Evolutionary conservation across 2,329 filamentous ascomycete species (phyloP).

Genomic region (Pleurostoma richardsiae): DNA sequence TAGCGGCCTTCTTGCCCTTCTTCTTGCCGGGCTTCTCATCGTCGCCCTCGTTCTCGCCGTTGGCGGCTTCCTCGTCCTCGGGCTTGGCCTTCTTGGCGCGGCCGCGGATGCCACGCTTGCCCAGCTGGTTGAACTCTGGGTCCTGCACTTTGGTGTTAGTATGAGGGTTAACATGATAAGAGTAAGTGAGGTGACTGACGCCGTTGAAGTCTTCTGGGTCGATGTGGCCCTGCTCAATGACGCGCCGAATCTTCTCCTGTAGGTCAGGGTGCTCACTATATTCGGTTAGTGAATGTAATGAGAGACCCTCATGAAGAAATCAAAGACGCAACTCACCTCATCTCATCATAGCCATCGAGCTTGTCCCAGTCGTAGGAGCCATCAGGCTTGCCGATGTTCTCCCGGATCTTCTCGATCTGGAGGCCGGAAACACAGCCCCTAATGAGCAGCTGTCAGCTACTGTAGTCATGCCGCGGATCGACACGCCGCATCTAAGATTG

Average conservation of each 20-base stretch:
- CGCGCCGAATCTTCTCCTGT: slow-evolving; percentile 69
- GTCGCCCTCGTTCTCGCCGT: slow-evolving; percentile 11
- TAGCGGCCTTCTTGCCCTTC: slow-evolving; percentile 24
- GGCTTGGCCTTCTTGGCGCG: slow-evolving; percentile 26
- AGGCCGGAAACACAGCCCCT: slow-evolving; percentile 88
- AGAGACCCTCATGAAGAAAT: neutral
- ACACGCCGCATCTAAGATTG: too few relatives aligned
- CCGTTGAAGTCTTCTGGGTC: slow-evolving; percentile 84
- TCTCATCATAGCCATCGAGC: slow-evolving; percentile 78
- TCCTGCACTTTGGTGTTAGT: slow-evolving; percentile 48
- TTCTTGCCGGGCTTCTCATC: slow-evolving; percentile 23
- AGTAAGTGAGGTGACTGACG: slow-evolving; percentile 45
- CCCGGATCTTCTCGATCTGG: slow-evolving; percentile 62
- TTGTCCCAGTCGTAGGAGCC: slow-evolving; percentile 54
- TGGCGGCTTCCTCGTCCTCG: slow-evolving; percentile 21
- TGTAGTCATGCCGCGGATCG: too few relatives aligned
- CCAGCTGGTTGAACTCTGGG: slow-evolving; percentile 65
- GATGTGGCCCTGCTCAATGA: slow-evolving; percentile 73
- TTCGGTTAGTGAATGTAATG: slow-evolving; percentile 2
- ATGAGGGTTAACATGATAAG: slow-evolving; percentile 3
- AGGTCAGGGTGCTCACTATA: slow-evolving; percentile 47
- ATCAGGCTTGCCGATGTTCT: slow-evolving; percentile 41
- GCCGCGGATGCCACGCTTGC: slow-evolving; percentile 58
- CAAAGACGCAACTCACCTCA: slow-evolving; percentile 38
- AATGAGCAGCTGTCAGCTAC: too few relatives aligned